Base-by-base conservation (phyloP, 2,329 filamentous ascomycete species). In the Aaosphaeria arxii region DNA sequence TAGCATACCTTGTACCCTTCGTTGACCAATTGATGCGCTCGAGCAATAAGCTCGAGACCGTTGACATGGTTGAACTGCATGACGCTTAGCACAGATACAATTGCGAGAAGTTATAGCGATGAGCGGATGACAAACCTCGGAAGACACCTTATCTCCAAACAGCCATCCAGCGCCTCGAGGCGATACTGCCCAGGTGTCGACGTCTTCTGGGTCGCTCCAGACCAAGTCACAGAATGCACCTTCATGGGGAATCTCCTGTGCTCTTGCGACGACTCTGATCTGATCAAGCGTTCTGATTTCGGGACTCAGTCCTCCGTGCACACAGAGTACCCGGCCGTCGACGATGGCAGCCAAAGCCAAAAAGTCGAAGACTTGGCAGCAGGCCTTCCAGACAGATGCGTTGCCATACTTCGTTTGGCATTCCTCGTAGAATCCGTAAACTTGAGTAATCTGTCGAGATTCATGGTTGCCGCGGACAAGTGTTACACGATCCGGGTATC, bases 341-440 rank as follows among this genome's bases (percentile, higher is more conserved):
- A 99, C 96, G 64, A 99, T 85, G 61, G 94, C 94, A 56, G 92
- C 96, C 59, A 99, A 84, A 58, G 94, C 92, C 36, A 99, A 88
- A 77, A 94, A 99, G 77, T 99, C 94, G 76, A 99, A 99, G 46
- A 99, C 86, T 73, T 99, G 92, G 68, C 91, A 96, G 72, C 96
- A 99, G 71, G 90, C 96, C 79, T 96, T 96, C 94, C 94, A 99
- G 55, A 99, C 94, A 62, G 96, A 97, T 54, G 94, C 92, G 68
- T 96, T 97, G 72, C 94, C 94, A 71, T 99, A 99, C 78, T 99
- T 99, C 71, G 91, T 89, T 63, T 97, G 84, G 71, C 94, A 99
- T 74, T 99, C 94, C 72, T 97, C 94, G 78, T 99, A 99, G 78
- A 99, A 99, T 54, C 94, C 94, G 71, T 99, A 99, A 50, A 99